Conservation (phyloP, 2,329 filamentous ascomycete species). For the Alternaria triticimaculans region DNA sequence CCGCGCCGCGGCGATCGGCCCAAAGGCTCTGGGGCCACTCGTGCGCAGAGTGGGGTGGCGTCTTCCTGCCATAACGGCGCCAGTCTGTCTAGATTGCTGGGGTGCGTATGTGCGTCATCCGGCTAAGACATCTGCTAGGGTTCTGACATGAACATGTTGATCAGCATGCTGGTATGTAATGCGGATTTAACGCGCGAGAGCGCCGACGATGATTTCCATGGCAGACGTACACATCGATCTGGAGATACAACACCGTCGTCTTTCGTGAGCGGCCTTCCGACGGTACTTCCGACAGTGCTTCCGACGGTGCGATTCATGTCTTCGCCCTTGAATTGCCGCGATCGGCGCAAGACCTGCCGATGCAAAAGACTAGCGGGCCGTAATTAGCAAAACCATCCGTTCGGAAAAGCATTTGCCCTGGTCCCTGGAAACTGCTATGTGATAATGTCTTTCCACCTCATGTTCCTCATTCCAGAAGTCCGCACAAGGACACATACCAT, state of each 20-base stretch:
- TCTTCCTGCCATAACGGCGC: constrained; percentile 1
- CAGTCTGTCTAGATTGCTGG: neutral
- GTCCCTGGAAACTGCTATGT: neutral
- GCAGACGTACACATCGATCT: neutral
- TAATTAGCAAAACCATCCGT: neutral
- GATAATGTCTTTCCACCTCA: neutral
- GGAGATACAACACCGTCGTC: neutral
- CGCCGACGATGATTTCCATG: neutral
- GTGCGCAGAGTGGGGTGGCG: constrained; percentile 10
- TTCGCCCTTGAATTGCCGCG: constrained; percentile 1
- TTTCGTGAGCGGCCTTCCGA: neutral
- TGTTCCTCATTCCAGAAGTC: rapidly evolving
- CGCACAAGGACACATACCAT: rapidly evolving
- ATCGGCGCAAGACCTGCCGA: neutral
- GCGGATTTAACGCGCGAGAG: neutral
- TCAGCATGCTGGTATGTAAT: neutral
- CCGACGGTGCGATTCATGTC: neutral
- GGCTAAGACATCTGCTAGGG: constrained; percentile 1
- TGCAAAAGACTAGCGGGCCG: neutral
- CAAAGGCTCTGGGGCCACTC: neutral
- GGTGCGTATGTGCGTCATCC: constrained; percentile 11
- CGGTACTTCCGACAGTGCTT: neutral
- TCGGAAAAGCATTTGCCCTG: neutral
- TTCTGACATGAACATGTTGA: neutral
- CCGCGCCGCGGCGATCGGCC: neutral